These are phyloP conservation scores for Penicillium sp. DNA, from an alignment of 2,329 filamentous ascomycete species.

Conservation along the genomic window DNA sequence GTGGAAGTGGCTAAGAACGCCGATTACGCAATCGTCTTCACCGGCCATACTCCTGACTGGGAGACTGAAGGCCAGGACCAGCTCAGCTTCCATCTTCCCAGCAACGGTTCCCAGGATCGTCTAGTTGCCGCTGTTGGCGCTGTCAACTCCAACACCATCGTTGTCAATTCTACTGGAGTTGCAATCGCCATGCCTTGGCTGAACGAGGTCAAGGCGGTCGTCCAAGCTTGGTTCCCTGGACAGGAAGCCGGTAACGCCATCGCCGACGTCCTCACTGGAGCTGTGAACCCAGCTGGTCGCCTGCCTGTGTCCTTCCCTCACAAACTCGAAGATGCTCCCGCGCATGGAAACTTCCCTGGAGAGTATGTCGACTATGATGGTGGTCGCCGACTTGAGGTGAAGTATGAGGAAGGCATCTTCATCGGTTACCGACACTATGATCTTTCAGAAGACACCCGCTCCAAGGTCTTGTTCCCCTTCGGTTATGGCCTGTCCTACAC, in stretches of 20 bases:
- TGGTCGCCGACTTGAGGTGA: constrained; percentile 33
- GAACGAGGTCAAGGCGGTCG: constrained; percentile 65
- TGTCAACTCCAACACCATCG: constrained; percentile 18
- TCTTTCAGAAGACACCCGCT: constrained; percentile 48
- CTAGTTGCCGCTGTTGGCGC: constrained; percentile 17
- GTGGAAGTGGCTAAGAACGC: constrained; percentile 9
- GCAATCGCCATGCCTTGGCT: constrained; percentile 62
- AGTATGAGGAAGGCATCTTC: constrained; percentile 74
- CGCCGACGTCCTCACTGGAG: constrained; percentile 69
- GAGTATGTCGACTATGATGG: constrained; percentile 65
- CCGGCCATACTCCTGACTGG: constrained; percentile 19
- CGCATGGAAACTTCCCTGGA: constrained; percentile 74
- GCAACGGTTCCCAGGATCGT: constrained; percentile 9
- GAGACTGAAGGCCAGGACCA: constrained; percentile 23
- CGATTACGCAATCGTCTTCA: constrained; percentile 18
- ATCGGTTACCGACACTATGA: constrained; percentile 78
- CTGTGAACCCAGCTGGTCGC: constrained; percentile 69
- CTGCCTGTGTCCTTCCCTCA: constrained; percentile 68
- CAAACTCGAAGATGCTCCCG: constrained; percentile 68
- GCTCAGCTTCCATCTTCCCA: constrained; percentile 18
- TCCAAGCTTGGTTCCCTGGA: constrained; percentile 74
- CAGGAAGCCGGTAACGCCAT: constrained; percentile 72
- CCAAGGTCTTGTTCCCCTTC: constrained; percentile 70
- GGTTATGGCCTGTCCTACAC: constrained; percentile 78
- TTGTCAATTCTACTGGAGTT: constrained; percentile 17